Percentiles rank a stretch among this genome's conserved stretches.
These are phyloP conservation scores for Puccinellia tenuiflora DNA, from an alignment of 176 grass and related monocot species.

Conservation along the genomic window DNA sequence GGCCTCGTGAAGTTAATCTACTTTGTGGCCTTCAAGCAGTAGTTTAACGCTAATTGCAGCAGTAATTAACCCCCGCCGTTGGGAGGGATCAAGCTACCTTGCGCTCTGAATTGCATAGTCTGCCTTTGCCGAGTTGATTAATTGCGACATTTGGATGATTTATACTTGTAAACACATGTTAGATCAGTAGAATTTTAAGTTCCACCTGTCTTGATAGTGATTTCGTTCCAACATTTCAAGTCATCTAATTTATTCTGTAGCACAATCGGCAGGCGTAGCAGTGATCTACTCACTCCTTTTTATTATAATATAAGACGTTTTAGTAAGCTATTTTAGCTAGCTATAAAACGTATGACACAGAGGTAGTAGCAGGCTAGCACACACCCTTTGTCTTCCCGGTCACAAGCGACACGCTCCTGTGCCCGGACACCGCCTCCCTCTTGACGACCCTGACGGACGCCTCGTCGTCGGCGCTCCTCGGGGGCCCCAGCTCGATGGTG, in stretches of 20 bases:
- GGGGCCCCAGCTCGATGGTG: conserved; percentile 50
- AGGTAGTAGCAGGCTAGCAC: conserved; percentile 30
- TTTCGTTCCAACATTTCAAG: background rate
- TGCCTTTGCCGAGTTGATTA: background rate
- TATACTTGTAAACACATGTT: background rate
- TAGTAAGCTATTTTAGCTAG: no score
- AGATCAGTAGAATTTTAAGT: background rate
- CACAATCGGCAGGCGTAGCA: background rate
- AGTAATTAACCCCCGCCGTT: background rate
- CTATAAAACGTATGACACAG: no score
- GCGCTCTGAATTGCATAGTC: background rate
- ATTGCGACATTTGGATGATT: background rate
- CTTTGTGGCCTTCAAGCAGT: background rate
- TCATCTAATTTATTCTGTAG: background rate
- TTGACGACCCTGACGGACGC: conserved; percentile 43
- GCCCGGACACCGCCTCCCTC: conserved; percentile 23
- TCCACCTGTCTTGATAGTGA: background rate
- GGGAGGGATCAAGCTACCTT: background rate
- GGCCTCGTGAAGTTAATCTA: conserved; percentile 13
- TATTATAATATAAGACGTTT: no score
- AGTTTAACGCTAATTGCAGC: background rate
- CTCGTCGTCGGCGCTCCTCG: conserved; percentile 22
- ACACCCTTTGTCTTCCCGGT: conserved; percentile 71
- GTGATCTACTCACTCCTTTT: no score
- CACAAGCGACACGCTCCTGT: conserved; percentile 45